A percentile compares a stretch with the other conserved stretches of the same genome.
These are phyloP conservation scores for Delonix regia DNA, from an alignment of 306 rosid genomes.

Conservation along the genomic window DNA sequence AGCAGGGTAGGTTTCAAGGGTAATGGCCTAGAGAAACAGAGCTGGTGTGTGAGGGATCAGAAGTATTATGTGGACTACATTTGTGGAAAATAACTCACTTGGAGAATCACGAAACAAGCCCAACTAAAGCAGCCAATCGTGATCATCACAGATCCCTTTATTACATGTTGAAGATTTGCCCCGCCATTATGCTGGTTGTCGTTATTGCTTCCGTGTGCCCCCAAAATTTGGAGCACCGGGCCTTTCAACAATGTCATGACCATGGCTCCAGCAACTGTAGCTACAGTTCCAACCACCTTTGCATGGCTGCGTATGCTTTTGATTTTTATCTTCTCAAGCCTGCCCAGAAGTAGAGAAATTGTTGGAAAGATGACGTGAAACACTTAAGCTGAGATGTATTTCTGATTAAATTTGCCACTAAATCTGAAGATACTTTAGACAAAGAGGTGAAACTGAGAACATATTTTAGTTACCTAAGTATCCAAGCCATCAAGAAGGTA, in stretches of 20 bases:
- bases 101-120: conserved; percentile 85
- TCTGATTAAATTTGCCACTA: not conserved
- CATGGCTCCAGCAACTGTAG: conserved; percentile 95
- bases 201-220: conserved; percentile 41
- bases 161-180: conserved; percentile 50
- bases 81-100: conserved; percentile 48
- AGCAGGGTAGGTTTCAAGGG: conserved; percentile 83
- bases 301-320: conserved; percentile 77
- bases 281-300: conserved; percentile 78
- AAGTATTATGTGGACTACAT: not conserved
- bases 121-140: conserved; percentile 82
- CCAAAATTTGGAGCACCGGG: conserved; percentile 58
- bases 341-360: conserved; percentile 28
- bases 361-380: not conserved
- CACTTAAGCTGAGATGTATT: not conserved
- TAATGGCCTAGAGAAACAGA: conserved; percentile 57
- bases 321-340: conserved; percentile 79
- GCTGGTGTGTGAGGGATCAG: conserved; percentile 27
- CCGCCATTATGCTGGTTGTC: conserved; percentile 43
- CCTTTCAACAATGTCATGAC: conserved; percentile 84
- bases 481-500: conserved; percentile 83
- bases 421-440: not conserved
- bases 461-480: conserved; percentile 54
- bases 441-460: not conserved
- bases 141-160: conserved; percentile 84